These are phyloP conservation scores for Diaporthe sp. DNA, from an alignment of 2,329 filamentous ascomycete species.

Conservation along the genomic window DNA sequence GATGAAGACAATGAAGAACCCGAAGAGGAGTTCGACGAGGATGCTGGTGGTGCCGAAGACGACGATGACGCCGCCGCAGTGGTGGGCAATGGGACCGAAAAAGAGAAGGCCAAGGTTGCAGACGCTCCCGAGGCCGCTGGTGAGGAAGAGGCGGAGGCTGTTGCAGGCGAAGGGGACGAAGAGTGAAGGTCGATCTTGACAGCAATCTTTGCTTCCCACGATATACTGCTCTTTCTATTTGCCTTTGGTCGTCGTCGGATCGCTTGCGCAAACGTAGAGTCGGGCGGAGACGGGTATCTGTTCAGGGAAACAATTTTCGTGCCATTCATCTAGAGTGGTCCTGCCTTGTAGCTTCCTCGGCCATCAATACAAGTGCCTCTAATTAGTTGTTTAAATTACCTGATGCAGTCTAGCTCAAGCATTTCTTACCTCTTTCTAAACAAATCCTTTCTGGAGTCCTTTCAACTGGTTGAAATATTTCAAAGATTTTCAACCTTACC, in stretches of 20 bases:
- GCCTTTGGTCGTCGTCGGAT: background rate
- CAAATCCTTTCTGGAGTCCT: too few species aligned
- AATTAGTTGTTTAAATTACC: conserved; percentile 20
- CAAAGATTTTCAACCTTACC: background rate
- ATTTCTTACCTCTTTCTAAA: background rate
- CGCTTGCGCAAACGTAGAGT: background rate
- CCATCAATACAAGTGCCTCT: conserved; percentile 10
- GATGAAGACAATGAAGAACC: conserved; percentile 43
- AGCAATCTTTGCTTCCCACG: background rate
- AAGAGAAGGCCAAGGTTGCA: conserved; percentile 43
- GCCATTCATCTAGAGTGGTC: background rate
- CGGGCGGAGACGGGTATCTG: background rate
- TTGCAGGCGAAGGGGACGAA: conserved; percentile 50
- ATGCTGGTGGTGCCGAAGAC: conserved; percentile 46
- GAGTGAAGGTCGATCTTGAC: conserved; percentile 37
- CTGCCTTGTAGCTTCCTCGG: conserved; percentile 21
- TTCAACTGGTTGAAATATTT: background rate
- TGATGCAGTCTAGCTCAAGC: background rate
- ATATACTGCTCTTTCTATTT: conserved; percentile 5
- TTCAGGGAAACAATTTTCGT: conserved; percentile 7
- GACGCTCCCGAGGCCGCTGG: conserved; percentile 50
- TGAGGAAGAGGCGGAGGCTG: conserved; percentile 51
- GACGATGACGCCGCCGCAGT: conserved; percentile 13
- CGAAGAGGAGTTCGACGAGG: conserved; percentile 45
- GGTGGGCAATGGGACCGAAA: conserved; percentile 40